phyloP scores from a whole-genome alignment of 1,284 basidiomycete species.

The Athelia sp. region DNA sequence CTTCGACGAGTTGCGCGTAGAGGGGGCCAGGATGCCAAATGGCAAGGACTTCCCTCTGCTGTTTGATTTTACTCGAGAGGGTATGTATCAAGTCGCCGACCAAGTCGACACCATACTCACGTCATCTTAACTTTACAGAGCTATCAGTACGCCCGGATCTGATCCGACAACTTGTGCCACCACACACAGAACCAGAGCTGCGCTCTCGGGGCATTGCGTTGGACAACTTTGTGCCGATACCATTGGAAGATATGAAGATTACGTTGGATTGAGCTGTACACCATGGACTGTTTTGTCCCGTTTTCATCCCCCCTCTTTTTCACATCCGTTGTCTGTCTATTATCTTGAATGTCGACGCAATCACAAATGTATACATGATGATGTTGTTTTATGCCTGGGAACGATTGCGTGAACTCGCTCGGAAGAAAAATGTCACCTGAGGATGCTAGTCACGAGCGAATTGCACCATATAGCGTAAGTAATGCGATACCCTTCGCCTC shows the following conservation, averaged over 20 bases:
- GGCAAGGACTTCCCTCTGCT: conserved; percentile 93
- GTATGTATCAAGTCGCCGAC: conserved; percentile 39
- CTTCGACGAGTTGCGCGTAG: conserved; percentile 92
- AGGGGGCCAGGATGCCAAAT: conserved; percentile 92
- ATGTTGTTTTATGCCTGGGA: conserved; percentile 1
- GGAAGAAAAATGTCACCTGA: no score
- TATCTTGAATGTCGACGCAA: conserved; percentile 16
- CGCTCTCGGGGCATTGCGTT: conserved; percentile 83
- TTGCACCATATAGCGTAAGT: background rate
- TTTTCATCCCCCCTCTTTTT: conserved; percentile 3
- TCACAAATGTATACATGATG: conserved; percentile 12
- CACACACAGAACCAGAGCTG: conserved; percentile 86
- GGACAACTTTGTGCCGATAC: conserved; percentile 92
- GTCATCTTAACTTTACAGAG: conserved; percentile 46
- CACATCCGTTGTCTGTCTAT: conserved; percentile 6
- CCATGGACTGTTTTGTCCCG: conserved; percentile 10
- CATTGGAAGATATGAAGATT: conserved; percentile 87
- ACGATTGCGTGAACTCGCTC: background rate
- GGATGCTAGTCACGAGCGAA: background rate
- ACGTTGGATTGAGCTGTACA: conserved; percentile 70
- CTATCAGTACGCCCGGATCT: conserved; percentile 94
- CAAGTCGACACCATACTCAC: conserved; percentile 4
- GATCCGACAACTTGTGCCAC: conserved; percentile 86
- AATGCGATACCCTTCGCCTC: background rate
- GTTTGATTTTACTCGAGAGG: conserved; percentile 96